phyloP scores from a whole-genome alignment of 129 eudicot species.

The Smallanthus sonchifolius region DNA sequence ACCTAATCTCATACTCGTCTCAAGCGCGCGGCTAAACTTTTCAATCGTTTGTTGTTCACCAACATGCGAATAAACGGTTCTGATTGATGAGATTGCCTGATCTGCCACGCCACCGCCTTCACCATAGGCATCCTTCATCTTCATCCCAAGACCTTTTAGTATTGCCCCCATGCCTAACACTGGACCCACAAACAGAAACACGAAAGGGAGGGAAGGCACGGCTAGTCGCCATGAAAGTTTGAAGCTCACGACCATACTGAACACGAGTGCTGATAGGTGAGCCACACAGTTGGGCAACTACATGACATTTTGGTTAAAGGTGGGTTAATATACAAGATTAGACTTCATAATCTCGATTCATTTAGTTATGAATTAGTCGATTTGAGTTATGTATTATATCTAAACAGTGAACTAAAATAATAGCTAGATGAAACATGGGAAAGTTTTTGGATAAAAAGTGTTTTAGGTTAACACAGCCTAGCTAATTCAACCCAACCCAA shows the following conservation, averaged over 20 bases:
- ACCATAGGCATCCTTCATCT: slow-evolving; percentile 55
- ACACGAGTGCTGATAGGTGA: slow-evolving; percentile 43
- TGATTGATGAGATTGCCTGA: slow-evolving; percentile 69
- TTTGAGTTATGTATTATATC: not conserved
- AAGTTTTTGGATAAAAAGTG: not conserved
- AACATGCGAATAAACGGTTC: slow-evolving; percentile 72
- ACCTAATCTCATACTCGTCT: slow-evolving; percentile 49
- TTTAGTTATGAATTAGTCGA: not conserved
- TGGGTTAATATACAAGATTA: not conserved
- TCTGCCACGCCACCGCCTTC: slow-evolving; percentile 78
- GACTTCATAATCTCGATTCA: not conserved
- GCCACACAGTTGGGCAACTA: slow-evolving; percentile 70
- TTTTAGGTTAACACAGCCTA: not conserved
- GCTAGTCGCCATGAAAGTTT: slow-evolving; percentile 77
- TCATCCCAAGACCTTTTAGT: slow-evolving; percentile 46
- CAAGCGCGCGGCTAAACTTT: slow-evolving; percentile 55
- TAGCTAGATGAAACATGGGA: not conserved
- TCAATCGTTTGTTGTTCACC: slow-evolving; percentile 59
- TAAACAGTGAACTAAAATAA: too few species aligned
- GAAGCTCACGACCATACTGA: slow-evolving; percentile 45
- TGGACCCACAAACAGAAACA: slow-evolving; percentile 49
- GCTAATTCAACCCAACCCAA: not conserved
- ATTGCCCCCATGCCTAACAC: slow-evolving; percentile 51
- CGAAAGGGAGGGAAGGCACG: slow-evolving; percentile 57
- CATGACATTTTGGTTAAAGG: slow-evolving; percentile 3